A percentile compares a stretch with the other conserved stretches of the same genome.
Evolutionary conservation across 2,329 filamentous ascomycete genomes (phyloP).

Genomic region (Eutypella sp.): DNA sequence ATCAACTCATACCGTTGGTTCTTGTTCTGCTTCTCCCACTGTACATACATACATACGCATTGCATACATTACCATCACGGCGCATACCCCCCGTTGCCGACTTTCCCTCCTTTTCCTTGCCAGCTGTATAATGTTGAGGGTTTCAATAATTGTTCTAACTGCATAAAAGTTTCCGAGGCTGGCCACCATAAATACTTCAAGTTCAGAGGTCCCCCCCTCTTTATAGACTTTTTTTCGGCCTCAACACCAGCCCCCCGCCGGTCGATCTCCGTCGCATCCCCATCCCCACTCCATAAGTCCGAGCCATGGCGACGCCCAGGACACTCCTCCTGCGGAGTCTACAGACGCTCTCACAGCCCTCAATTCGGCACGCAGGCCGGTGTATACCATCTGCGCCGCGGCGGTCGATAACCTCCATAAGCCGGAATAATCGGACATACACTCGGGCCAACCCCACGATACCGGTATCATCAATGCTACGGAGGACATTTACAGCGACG

Average conservation of each 20-base stretch:
- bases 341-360: constrained; percentile 7
- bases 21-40: constrained; percentile 1
- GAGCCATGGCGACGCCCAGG: constrained; percentile 15
- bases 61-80: not conserved
- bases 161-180: not conserved
- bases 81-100: not conserved
- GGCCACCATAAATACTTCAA: not conserved
- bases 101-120: too few relatives aligned
- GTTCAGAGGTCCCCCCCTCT: too few relatives aligned
- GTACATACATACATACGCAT: too few relatives aligned
- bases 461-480: constrained; percentile 10
- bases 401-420: constrained; percentile 15
- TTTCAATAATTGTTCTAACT: too few relatives aligned
- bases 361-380: constrained; percentile 5
- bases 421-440: constrained; percentile 4
- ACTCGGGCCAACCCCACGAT: not conserved
- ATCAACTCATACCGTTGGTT: not conserved
- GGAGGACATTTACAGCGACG: constrained; percentile 66
- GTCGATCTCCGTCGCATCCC: not conserved
- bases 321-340: constrained; percentile 9
- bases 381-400: constrained; percentile 3
- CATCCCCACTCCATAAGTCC: not conserved
- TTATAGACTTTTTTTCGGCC: too few relatives aligned
- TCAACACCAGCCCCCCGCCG: too few relatives aligned
- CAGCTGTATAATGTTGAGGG: too few relatives aligned